Evolutionary conservation across 805 yeast species (phyloP).

Genomic region (Lachancea thermotolerans): DNA sequence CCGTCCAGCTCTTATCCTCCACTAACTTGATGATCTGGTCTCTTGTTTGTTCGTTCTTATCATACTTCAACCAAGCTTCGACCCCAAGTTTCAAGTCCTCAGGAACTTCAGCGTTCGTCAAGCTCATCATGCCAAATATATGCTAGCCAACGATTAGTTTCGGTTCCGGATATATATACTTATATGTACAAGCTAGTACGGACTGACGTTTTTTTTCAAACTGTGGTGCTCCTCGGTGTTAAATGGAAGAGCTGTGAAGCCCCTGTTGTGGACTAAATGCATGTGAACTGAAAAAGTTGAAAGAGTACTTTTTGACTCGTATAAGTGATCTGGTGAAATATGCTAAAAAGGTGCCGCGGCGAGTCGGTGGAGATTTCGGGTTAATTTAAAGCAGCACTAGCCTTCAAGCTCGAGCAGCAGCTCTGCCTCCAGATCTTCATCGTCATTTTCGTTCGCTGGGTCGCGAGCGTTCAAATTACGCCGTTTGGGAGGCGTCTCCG

Average conservation of each 20-base stretch:
- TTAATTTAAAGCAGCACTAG: neutral
- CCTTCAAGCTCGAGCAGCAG: constrained; percentile 26
- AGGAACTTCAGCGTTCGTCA: constrained; percentile 7
- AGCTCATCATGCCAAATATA: neutral
- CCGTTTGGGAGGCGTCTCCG: neutral
- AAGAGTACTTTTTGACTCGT: too few species aligned
- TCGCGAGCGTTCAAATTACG: neutral
- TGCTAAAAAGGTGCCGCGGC: neutral
- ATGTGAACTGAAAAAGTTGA: too few species aligned
- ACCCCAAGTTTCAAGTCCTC: constrained; percentile 14
- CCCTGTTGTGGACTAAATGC: too few species aligned
- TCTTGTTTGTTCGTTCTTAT: constrained; percentile 41
- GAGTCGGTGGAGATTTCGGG: too few species aligned
- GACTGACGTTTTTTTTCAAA: too few species aligned
- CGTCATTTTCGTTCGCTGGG: constrained; percentile 15
- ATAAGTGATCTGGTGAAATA: neutral
- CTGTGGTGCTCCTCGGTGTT: too few species aligned
- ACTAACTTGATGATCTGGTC: constrained; percentile 47
- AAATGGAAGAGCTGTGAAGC: too few species aligned
- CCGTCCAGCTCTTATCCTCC: constrained; percentile 32
- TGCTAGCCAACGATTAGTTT: neutral
- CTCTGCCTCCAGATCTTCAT: constrained; percentile 28
- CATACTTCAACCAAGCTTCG: constrained; percentile 26
- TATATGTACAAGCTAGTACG: neutral
- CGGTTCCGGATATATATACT: neutral